Evolutionary conservation across 805 yeast genomes (phyloP).

Genomic region (Tetrapisispora phaffii): DNA sequence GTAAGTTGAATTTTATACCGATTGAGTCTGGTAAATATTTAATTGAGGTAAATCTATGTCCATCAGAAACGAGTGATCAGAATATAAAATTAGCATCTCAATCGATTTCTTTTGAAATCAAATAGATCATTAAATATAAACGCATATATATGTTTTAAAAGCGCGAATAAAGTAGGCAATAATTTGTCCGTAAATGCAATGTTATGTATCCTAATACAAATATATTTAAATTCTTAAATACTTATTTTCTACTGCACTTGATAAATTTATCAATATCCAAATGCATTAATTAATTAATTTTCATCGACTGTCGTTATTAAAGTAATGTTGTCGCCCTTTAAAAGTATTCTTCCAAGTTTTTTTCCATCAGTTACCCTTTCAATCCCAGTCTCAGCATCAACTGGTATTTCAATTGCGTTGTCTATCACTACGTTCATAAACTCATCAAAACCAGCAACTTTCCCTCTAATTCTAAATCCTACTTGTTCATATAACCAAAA

Average conservation of each 20-base stretch:
- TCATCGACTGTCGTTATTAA: constrained; percentile 40
- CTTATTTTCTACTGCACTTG: background rate
- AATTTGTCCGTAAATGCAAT: too few species aligned
- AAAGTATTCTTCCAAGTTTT: constrained; percentile 60
- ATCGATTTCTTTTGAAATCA: constrained; percentile 8
- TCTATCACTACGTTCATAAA: constrained; percentile 79
- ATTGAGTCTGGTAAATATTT: constrained; percentile 74
- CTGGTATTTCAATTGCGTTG: constrained; percentile 55
- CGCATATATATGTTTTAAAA: background rate
- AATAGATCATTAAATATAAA: background rate
- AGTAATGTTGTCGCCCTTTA: constrained; percentile 92
- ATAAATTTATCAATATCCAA: background rate
- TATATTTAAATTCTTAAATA: too few species aligned
- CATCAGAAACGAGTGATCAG: constrained; percentile 2
- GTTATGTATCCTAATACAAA: too few species aligned
- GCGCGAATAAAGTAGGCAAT: too few species aligned
- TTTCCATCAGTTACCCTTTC: constrained; percentile 26
- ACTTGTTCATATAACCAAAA: constrained; percentile 89
- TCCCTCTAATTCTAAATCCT: constrained; percentile 67
- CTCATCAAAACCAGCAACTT: constrained; percentile 89
- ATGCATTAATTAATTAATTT: background rate
- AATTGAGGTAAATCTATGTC: constrained; percentile 42
- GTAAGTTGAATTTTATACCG: constrained; percentile 42
- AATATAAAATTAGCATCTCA: background rate
- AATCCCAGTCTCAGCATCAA: constrained; percentile 32